Evolutionary conservation across 441 rosid genomes (phyloP), one percentile per base, ranked within the genome.

Genomic region (Mallotus repandus): DNA sequence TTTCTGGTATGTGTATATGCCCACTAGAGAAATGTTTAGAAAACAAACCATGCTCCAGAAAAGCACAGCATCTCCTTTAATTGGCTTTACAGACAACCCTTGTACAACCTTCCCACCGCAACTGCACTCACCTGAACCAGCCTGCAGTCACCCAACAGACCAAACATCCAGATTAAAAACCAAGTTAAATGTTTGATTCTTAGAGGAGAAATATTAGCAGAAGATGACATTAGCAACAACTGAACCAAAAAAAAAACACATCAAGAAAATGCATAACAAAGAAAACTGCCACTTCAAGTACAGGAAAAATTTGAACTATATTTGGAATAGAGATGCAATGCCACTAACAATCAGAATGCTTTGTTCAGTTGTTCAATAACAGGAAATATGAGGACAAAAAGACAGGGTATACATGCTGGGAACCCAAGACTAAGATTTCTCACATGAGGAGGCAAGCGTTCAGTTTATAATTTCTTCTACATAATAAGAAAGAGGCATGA

Each of bases 21-120:
- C 11, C 46, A 50, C 12, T 11, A 1, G 12, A 50, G 16, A 50
- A 60, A 65, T 22, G 59, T 56, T 60, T n/a, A 49, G 78, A 61
- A 81, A 78, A 87, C 90, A 63, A 69, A 95, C 99, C 99, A 95
- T 93, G 96, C 99, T 95, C 98, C 98, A 95, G 83, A 95, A 95
- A 74, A 95, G 97, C 63, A 95, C 92, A 0, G 98, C 97, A 78
- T 92, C 87, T 82, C 97, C 99, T 85, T 89, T 86, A 43, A 58
- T 55, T 15, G 98, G 99, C 81, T 95, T 89, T 67, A 95, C 96
- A 15, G 91, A 89, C 76, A 95, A 16, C 41, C 99, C 99, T 77
- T 85, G 84, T 82, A 85, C 73, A n/a, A 66, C 78, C 82, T 89
- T 91, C 73, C 99, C 93, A 50, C 97, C 99, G 71, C 99, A 95